Evolutionary conservation across 176 grass and related monocot species (phyloP), one percentile per base, ranked within the genome.

Genomic region (Aechmea fasciata): DNA sequence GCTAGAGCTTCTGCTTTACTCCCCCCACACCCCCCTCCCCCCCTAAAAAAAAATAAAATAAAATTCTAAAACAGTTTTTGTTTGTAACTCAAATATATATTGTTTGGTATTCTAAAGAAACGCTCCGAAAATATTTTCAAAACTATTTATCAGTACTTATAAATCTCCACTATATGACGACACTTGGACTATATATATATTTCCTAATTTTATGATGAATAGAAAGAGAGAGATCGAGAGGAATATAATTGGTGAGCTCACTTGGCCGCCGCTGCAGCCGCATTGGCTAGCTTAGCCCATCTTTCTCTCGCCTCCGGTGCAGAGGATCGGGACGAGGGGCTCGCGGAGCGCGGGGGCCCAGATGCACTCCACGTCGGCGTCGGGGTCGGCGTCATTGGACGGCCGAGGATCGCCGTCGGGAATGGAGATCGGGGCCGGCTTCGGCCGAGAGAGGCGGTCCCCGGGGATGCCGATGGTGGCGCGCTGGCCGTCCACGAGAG

Each of bases 331-430:
- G 20, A 71, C 65, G 28, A 73, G 75, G 28, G 75, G 74, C 50
- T 83, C 52, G 28, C 19, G 62, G 62, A 87, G 83, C 26, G 84
- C 82, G 14, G 78, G 79, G 13, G 72, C 69, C 92, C 88, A 96
- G 59, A 91, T 54, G 50, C 73, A 77, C 70, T 96, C 85, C 80
- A 84, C 88, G 65, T 79, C 83, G 69, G 84, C 88, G 65, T 79
- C 83, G 69, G 19, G 69, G 2, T 86, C 88, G 6, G 72, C 73
- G 57, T 70, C 85, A 11, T 88, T 80, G 33, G 85, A 65, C 69
- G 57, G 11, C 67, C 50, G 25, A 54, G 65, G 65, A 76, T 65
- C 75, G 4, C 51, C 73, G 13, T 78, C 17, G 64, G 82, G 72
- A 3, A 64, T 41, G 3, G 11, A 17, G 47, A 73, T 23, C 19